Conservation (phyloP, 108 stramenopile genomes). For the Discostella stelligeroides region DNA sequence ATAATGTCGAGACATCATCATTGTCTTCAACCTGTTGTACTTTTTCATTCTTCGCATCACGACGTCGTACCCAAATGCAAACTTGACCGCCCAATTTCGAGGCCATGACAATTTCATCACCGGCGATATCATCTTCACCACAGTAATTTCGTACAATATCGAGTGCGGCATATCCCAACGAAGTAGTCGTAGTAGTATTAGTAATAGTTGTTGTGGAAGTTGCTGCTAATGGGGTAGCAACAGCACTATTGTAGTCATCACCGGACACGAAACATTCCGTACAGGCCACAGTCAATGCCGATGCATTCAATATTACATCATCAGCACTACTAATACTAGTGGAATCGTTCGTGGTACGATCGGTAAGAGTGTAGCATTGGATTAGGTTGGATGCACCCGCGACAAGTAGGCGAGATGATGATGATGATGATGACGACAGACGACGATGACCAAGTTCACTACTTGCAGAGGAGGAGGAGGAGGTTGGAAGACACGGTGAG, state of each 20-base stretch:
- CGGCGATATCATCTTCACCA: constrained; percentile 29
- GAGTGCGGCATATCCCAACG: constrained; percentile 39
- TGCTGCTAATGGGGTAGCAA: constrained; percentile 3
- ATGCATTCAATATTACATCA: constrained; percentile 29
- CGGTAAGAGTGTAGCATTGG: constrained; percentile 35
- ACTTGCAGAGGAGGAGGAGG: too few relatives aligned
- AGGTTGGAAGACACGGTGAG: constrained; percentile 48
- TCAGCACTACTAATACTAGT: too few relatives aligned
- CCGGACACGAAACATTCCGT: constrained; percentile 31
- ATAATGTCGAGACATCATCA: constrained; percentile 14
- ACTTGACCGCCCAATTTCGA: constrained; percentile 39
- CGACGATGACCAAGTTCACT: background rate
- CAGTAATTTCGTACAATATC: constrained; percentile 38
- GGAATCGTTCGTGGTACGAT: constrained; percentile 27
- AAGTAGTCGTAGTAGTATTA: background rate
- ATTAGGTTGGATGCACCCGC: constrained; percentile 42
- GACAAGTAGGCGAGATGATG: constrained; percentile 37
- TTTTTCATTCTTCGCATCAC: constrained; percentile 14
- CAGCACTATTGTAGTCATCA: constrained; percentile 1
- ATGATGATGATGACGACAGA: background rate
- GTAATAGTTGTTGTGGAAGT: background rate
- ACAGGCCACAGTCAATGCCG: constrained; percentile 21
- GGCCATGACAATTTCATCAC: constrained; percentile 41
- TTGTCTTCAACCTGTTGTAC: too few relatives aligned
- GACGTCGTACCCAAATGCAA: constrained; percentile 33